Evolutionary conservation across 163 green algal genomes (phyloP), one percentile per base, ranked within the genome.

Genomic region (Trebouxiophyceae sp.): DNA sequence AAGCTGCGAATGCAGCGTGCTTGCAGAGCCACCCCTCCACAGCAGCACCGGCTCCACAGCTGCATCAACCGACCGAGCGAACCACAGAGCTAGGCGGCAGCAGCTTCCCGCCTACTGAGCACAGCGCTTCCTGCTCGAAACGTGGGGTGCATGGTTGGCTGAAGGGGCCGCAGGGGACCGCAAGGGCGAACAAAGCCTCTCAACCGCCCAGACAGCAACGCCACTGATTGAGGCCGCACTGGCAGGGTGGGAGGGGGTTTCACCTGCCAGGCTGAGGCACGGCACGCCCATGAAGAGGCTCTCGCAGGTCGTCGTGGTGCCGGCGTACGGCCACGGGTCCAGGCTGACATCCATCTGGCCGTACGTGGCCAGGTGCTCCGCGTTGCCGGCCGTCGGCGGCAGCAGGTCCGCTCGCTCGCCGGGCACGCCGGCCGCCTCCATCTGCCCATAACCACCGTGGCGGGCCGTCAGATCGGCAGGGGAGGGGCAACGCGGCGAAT

Each of bases 271-370:
- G 0, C 90, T 97, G n/a, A 99, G 54, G 62, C 79, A 88, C 1
- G 93, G 92, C 8, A 99, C 93, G 2, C 93, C 93, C 93, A 98
- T 98, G 74, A 84, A 94, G 3, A 99, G 63, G 0, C 84, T 84
- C 76, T 99, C 93, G 56, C 84, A 89, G 4, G 93, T 99, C 23
- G 93, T 99, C 39, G 93, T 99, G 27, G 93, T 99, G 28, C 93
- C 90, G 22, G 93, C 91, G 58, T 99, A 99, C 0, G 93, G 93
- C 57, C 91, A 99, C 2, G 93, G 89, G 78, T 98, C 93, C 46
- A 97, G 69, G 55, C 75, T 84, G 65, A 99, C 89, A 74, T 99
- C 93, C 81, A 98, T 87, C 0, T 89, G 54, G 4, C 66, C 60
- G 72, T 99, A 99, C 16, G 75, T 83, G 4, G 76, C 59, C 47